phyloP scores from a whole-genome alignment of 2,329 filamentous ascomycete genomes.

The Dichotomopilus funicola region DNA sequence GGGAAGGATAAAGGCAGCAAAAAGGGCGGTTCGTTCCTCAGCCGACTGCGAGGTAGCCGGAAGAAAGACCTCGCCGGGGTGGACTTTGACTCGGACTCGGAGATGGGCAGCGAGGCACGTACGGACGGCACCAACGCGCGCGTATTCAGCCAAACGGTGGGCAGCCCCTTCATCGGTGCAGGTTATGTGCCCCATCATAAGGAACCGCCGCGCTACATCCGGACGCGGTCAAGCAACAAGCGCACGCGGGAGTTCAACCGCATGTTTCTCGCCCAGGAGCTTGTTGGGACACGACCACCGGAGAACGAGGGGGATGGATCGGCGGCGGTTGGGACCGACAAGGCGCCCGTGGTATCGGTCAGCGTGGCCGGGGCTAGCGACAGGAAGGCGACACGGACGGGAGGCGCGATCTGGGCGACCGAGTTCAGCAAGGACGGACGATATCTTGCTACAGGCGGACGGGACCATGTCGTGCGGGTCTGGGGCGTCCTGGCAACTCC shows the following conservation, averaged over 20 bases:
- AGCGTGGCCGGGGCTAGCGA: conserved; percentile 31
- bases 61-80: conserved; percentile 56
- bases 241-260: conserved; percentile 75
- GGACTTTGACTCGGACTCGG: conserved; percentile 57
- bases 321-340: background rate
- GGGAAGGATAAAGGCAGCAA: conserved; percentile 58
- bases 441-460: conserved; percentile 86
- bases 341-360: conserved; percentile 25
- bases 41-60: conserved; percentile 66
- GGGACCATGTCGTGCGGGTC: conserved; percentile 76
- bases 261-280: conserved; percentile 85
- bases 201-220: conserved; percentile 85
- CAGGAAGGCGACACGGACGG: conserved; percentile 37
- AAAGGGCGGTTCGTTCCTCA: conserved; percentile 86
- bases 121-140: conserved; percentile 77
- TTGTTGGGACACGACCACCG: conserved; percentile 53
- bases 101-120: conserved; percentile 58
- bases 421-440: conserved; percentile 90
- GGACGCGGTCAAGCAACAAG: conserved; percentile 74
- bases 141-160: conserved; percentile 66
- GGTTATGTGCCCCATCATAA: conserved; percentile 83
- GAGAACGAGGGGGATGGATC: conserved; percentile 12
- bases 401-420: conserved; percentile 79
- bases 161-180: conserved; percentile 47
- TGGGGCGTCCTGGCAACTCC: conserved; percentile 81